phyloP scores from a whole-genome alignment of 495 filamentous ascomycete species.

The Aspergillus campestris region DNA sequence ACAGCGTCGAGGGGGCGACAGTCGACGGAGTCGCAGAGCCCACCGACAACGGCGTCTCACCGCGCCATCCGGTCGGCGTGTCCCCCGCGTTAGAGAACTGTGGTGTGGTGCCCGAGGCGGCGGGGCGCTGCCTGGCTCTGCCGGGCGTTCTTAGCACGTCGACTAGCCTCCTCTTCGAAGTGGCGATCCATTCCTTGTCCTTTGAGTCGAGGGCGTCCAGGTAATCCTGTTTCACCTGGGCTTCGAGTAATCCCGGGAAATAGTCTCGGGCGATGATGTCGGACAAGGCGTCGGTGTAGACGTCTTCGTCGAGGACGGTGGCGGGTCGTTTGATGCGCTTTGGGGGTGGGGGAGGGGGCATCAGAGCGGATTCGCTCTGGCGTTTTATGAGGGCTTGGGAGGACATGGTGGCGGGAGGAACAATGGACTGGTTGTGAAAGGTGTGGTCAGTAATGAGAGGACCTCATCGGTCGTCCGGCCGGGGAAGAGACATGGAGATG shows the following conservation, averaged over 20 bases:
- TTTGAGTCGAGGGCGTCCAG: constrained; percentile 80
- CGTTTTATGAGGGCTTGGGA: constrained; percentile 31
- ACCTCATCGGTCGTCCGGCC: background rate
- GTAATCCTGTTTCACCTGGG: constrained; percentile 82
- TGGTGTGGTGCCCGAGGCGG: constrained; percentile 7
- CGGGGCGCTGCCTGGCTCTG: constrained; percentile 28
- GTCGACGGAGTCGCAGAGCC: constrained; percentile 33
- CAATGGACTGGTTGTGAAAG: background rate
- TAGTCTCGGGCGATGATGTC: constrained; percentile 96
- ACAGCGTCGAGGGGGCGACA: constrained; percentile 1
- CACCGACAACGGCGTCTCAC: constrained; percentile 61
- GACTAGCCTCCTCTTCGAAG: constrained; percentile 60
- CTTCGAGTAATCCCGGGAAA: constrained; percentile 85
- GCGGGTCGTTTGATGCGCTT: constrained; percentile 91
- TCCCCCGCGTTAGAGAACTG: constrained; percentile 25
- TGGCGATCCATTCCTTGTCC: constrained; percentile 79
- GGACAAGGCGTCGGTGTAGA: constrained; percentile 81
- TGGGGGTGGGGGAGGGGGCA: constrained; percentile 81
- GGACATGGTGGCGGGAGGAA: constrained; percentile 9
- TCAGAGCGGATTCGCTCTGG: constrained; percentile 58
- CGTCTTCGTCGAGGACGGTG: constrained; percentile 87
- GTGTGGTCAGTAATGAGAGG: background rate
- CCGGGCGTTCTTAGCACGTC: constrained; percentile 73
- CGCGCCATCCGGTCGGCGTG: constrained; percentile 38
- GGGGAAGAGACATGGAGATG: too few species aligned